Conservation (phyloP, 768 basidiomycete genomes). For the Cystofilobasidium macerans region DNA sequence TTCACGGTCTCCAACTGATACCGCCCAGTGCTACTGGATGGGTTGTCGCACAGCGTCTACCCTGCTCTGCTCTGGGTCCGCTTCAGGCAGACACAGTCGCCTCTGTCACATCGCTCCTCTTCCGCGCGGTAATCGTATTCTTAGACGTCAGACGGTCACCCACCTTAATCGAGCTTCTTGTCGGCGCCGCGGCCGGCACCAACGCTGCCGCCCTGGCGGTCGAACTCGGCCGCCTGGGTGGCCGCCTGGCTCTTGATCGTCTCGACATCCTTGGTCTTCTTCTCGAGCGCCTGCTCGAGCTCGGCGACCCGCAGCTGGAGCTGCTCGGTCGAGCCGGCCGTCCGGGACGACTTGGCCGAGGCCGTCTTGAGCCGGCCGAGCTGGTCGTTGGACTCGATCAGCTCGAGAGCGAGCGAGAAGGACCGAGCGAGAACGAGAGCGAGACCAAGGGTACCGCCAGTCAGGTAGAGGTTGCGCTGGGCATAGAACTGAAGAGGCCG, state of each 20-base stretch:
- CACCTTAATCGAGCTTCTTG: conserved; percentile 19
- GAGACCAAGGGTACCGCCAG: conserved; percentile 63
- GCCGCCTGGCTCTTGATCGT: conserved; percentile 70
- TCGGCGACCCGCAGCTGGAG: conserved; percentile 51
- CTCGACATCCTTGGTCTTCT: conserved; percentile 61
- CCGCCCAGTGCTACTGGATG: too few species aligned
- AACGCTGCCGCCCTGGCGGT: conserved; percentile 42
- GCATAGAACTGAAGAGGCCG: conserved; percentile 38
- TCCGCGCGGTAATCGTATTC: too few species aligned
- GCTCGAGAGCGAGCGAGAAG: conserved; percentile 82
- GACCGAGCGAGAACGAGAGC: conserved; percentile 86
- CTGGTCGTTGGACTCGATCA: conserved; percentile 79
- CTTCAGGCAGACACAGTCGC: too few species aligned
- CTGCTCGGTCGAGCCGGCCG: conserved; percentile 36
- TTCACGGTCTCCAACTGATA: too few species aligned
- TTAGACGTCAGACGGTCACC: too few species aligned
- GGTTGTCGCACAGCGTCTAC: too few species aligned
- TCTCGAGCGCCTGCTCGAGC: conserved; percentile 53
- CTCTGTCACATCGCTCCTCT: too few species aligned
- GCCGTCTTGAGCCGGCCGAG: conserved; percentile 68
- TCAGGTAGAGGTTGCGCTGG: conserved; percentile 53
- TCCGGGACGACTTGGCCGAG: conserved; percentile 38
- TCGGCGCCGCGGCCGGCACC: conserved; percentile 6
- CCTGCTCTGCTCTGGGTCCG: too few species aligned
- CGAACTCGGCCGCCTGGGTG: conserved; percentile 68